Evolutionary conservation across 768 basidiomycete species (phyloP), one percentile per base, ranked within the genome.

Genomic region (Pulveroboletus sp.): DNA sequence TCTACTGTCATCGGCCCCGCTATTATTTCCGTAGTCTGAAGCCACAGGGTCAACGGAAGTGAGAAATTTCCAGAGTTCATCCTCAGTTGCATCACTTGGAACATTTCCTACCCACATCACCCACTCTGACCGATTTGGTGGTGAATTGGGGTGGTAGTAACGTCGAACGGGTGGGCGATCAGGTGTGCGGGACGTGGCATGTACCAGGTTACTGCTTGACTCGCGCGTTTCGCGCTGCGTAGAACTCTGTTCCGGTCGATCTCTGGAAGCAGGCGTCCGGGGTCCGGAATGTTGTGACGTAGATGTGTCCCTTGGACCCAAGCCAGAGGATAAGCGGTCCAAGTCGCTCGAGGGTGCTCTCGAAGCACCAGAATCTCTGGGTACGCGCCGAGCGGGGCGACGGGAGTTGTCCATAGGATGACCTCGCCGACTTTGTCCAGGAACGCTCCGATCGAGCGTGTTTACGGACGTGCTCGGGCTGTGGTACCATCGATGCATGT

Each of bases 91-190:
- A 59, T 93, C 89, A 6, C 77, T 76, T 3, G 90, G 89, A 4
- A 96, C 86, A 62, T 97, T 97, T 10, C 94, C 94, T 12, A 83
- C 85, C 94, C 94, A 96, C 89, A 93, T 91, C 2, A 93, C 93
- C 89, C 88, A 94, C 50, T 91, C 89, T 7, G 89, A 90, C 13
- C 90, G 80, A 45, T 87, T 76, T 11, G 81, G 71, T 12, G 86
- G 85, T 1, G 83, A 79, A 49, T 81, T 85, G 2, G 86, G 86
- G 54, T 88, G 86, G 57, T 83, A 86, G 19, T 76, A 59, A 9
- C 78, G 76, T 35, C 84, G 81, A 22, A 70, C 61, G 5, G 68
- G 29, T 0, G 69, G 65, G 26, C 57, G 70, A 14, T 72, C 70
- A 19, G 42, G 23, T 30, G 55, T 14, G 30, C 38, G 56, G 2